Base-by-base conservation (phyloP, 163 green algal species). In the Volvox carteri region DNA sequence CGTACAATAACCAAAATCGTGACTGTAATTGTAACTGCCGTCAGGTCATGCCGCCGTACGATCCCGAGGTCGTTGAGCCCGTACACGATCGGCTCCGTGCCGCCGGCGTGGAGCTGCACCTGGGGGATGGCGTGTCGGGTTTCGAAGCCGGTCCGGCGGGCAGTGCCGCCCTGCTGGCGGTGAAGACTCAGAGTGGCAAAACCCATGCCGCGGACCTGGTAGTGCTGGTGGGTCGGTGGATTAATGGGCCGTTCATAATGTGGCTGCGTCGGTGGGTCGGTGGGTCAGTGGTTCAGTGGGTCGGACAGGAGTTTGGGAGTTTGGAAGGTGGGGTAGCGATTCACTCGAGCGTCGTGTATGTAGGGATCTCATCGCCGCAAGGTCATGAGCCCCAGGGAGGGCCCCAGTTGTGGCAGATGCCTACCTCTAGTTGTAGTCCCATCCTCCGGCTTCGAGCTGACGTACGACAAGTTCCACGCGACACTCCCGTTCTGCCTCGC, bases 1-100 rank as follows among this genome's bases (percentile, higher is more conserved):
- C 54, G 54, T 19, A 65, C 25, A 65, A 65, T 12, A 76, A 50
- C 58, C 58, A 68, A 68, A 68, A 73, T 4, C n/a, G n/a, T n/a
- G n/a, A n/a, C n/a, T n/a, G n/a, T n/a, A n/a, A n/a, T n/a, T n/a
- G n/a, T n/a, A n/a, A 65, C 7, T 65, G 54, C 54, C 54, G 54
- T 65, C 91, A 95, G 93, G 87, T 95, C 1, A 93, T 95, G 91
- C 90, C 93, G 21, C 93, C 93, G 6, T 90, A 91, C 73, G 93
- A 95, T 52, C 54, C 78, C 4, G 93, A 95, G 83, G 92, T 95
- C 83, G 90, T 91, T 39, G 56, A 90, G 74, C 88, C 91, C 8
- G 58, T 93, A 35, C 90, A 94, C 33, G 86, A 90, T 30, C 70
- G 74, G 39, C 46, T 94, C 72, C 58, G 58, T 8, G 30, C 78